phyloP scores from a whole-genome alignment of 208 protist genomes.

The Trypanosoma cruzi region DNA sequence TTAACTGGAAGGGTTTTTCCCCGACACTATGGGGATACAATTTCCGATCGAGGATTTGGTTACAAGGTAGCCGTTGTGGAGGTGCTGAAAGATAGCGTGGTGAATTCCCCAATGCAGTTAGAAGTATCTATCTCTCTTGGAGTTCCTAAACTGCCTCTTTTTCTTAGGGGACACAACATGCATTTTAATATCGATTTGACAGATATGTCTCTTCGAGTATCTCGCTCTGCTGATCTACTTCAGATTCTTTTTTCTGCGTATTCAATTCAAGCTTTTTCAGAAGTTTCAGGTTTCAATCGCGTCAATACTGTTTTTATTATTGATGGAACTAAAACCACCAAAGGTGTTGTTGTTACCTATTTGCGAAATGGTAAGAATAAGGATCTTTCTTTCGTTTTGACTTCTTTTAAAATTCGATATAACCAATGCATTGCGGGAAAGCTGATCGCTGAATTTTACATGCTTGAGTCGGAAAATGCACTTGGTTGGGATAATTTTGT shows the following conservation, averaged over 20 bases:
- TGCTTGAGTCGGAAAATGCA: not conserved
- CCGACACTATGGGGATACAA: constrained; percentile 22
- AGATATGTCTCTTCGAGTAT: constrained; percentile 5
- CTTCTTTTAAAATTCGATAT: constrained; percentile 8
- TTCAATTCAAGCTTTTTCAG: not conserved
- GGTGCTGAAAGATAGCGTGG: not conserved
- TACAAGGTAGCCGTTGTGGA: constrained; percentile 24
- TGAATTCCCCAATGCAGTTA: not conserved
- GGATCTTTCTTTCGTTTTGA: constrained; percentile 3
- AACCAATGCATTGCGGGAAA: constrained; percentile 10
- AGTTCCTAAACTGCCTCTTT: constrained; percentile 6
- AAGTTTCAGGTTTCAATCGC: not conserved
- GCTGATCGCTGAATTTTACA: constrained; percentile 1
- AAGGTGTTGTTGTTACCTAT: constrained; percentile 12
- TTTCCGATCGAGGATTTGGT: not conserved
- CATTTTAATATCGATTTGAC: constrained; percentile 2
- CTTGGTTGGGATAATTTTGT: not conserved
- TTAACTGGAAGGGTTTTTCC: constrained; percentile 15
- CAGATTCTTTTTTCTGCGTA: constrained; percentile 3
- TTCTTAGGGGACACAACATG: not conserved
- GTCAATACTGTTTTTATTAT: constrained; percentile 1
- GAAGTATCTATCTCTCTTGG: constrained; percentile 10
- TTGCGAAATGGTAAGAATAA: not conserved
- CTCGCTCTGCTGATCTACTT: not conserved
- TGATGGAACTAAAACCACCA: not conserved